A percentile compares a stretch with the other conserved stretches of the same genome.
phyloP scores from a whole-genome alignment of 768 basidiomycete genomes.

The Mycena pura region DNA sequence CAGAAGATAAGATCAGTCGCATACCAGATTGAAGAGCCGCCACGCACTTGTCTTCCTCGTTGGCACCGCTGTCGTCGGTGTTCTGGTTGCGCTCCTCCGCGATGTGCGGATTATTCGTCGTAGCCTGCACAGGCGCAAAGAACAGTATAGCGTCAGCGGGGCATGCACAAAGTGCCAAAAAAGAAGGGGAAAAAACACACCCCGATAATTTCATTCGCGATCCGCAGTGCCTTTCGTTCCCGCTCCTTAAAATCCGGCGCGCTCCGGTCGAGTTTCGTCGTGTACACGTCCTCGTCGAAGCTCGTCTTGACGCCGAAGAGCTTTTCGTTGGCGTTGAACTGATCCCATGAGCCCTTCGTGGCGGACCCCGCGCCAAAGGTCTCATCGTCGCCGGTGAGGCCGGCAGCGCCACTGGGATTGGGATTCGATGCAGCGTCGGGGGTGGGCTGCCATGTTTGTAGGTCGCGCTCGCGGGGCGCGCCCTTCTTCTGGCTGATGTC shows the following conservation, averaged over 20 bases:
- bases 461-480: constrained; percentile 69
- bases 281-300: constrained; percentile 94
- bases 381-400: constrained; percentile 63
- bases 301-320: constrained; percentile 90
- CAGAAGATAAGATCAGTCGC: constrained; percentile 30
- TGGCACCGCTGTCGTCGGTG: constrained; percentile 74
- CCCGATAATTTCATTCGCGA: constrained; percentile 91
- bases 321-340: constrained; percentile 92
- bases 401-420: constrained; percentile 27
- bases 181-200: constrained; percentile 51
- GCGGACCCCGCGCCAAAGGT: constrained; percentile 70
- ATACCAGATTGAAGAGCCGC: constrained; percentile 14
- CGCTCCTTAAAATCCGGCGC: constrained; percentile 88
- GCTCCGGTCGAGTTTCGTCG: constrained; percentile 87
- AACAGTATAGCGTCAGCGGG: too few species aligned
- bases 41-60: constrained; percentile 95
- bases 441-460: constrained; percentile 78
- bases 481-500: constrained; percentile 73
- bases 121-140: constrained; percentile 50
- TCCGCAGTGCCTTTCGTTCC: constrained; percentile 84
- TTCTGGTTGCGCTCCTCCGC: constrained; percentile 82
- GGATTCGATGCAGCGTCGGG: constrained; percentile 38
- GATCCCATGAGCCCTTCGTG: constrained; percentile 80
- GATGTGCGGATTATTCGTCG: constrained; percentile 80
- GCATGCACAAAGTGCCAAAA: constrained; percentile 1